phyloP scores from a whole-genome alignment of 345 rosid species.

The Arabidopsis arenosa region DNA sequence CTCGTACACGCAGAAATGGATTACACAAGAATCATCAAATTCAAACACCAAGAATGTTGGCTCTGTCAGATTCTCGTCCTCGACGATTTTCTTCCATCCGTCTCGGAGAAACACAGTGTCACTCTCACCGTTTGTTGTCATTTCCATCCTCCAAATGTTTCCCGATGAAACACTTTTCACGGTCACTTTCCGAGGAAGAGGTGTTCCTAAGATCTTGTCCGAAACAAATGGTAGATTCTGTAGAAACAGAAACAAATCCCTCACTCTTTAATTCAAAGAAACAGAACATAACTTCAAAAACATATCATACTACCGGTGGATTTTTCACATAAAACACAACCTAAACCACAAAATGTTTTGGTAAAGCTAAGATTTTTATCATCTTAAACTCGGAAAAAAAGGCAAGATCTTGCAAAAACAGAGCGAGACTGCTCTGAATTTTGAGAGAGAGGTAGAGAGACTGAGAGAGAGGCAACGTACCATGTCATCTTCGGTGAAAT shows the following conservation, averaged over 20 bases:
- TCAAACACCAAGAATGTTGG: conserved; percentile 3
- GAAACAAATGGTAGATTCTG: conserved; percentile 19
- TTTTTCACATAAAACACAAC: background rate
- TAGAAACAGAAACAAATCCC: background rate
- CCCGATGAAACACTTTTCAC: conserved; percentile 1
- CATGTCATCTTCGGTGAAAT: background rate
- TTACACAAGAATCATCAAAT: background rate
- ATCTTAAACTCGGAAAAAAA: background rate
- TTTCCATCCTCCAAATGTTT: conserved; percentile 20
- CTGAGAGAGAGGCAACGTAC: background rate
- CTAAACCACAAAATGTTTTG: background rate
- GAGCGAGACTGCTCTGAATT: background rate
- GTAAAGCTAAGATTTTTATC: background rate
- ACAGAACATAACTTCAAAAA: background rate
- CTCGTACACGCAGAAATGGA: conserved; percentile 13
- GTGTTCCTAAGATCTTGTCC: background rate
- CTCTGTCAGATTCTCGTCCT: conserved; percentile 7
- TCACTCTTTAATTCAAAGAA: background rate
- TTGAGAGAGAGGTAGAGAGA: too few species aligned
- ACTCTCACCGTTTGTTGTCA: conserved; percentile 6
- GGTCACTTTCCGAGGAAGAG: background rate
- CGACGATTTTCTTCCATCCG: conserved; percentile 17
- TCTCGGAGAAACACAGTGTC: background rate
- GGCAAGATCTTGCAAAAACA: background rate
- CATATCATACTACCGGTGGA: background rate